Percentiles rank a stretch among this genome's conserved stretches.
phyloP scores from a whole-genome alignment of 2,329 filamentous ascomycete genomes.

The Beauveria scarabaeidicola region DNA sequence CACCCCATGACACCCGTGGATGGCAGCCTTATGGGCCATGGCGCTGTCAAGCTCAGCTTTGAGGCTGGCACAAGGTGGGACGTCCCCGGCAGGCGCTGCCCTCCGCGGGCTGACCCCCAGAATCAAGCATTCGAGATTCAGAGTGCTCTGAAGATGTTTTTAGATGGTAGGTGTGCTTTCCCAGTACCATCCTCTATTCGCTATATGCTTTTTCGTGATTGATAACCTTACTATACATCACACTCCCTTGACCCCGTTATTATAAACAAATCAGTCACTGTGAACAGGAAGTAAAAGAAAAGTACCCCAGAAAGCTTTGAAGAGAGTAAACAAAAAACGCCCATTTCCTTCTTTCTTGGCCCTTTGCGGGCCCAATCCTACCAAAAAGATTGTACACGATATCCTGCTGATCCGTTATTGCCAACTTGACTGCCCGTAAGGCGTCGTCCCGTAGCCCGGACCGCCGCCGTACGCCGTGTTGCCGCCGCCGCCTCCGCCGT shows the following conservation, averaged over 20 bases:
- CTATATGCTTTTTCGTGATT: conserved; percentile 1
- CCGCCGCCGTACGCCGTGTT: conserved; percentile 35
- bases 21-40: no score
- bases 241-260: neutral
- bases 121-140: no score
- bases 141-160: no score
- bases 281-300: neutral
- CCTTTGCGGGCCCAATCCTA: neutral
- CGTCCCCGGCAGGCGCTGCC: no score
- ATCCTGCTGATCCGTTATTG: conserved; percentile 23
- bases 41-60: no score
- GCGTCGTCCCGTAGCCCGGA: conserved; percentile 21
- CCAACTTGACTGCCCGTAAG: conserved; percentile 44
- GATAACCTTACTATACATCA: conserved; percentile 1
- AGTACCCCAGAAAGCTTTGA: neutral
- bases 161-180: no score
- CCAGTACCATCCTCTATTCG: neutral
- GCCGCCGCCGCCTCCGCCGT: conserved; percentile 42
- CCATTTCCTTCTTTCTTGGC: neutral
- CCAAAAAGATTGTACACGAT: neutral
- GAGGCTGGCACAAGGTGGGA: no score
- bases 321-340: conserved; percentile 1
- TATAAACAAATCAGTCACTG: neutral
- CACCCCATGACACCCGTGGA: no score
- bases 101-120: no score